These are phyloP conservation scores for Gossypioides kirkii DNA, from an alignment of 345 rosid genomes.

Conservation along the genomic window DNA sequence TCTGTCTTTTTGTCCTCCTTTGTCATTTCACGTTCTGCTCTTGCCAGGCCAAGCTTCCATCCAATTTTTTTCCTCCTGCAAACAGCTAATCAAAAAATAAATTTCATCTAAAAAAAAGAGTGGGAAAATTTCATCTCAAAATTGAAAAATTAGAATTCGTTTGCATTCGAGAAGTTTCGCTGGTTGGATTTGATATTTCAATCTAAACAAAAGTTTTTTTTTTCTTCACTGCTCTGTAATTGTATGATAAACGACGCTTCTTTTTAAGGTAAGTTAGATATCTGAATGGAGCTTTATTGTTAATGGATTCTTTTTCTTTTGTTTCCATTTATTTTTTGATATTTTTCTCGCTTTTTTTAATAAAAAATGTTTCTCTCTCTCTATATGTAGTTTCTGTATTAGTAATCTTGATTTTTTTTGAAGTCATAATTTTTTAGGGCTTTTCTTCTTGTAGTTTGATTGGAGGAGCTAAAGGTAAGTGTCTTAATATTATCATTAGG, in stretches of 20 bases:
- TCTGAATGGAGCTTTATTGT: background rate
- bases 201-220: background rate
- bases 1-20: background rate
- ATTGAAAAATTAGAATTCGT: background rate
- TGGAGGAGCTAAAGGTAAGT: background rate
- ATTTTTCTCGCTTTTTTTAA: background rate
- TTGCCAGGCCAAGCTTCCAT: background rate
- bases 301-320: background rate
- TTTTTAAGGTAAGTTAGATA: background rate
- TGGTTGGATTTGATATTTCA: background rate
- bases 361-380: background rate
- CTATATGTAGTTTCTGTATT: background rate
- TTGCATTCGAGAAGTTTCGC: background rate
- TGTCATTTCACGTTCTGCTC: background rate
- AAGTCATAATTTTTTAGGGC: background rate
- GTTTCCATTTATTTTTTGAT: background rate
- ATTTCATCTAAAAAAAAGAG: background rate
- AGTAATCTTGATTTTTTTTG: background rate
- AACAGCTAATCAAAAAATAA: background rate
- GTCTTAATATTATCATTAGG: too few species aligned
- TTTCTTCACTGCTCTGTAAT: background rate
- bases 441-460: background rate
- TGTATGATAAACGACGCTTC: background rate
- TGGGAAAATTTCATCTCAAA: background rate
- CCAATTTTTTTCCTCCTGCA: background rate